Percentiles rank a stretch among this genome's conserved stretches.
phyloP scores from a whole-genome alignment of 805 yeast genomes.

The Hanseniaspora vineae region DNA sequence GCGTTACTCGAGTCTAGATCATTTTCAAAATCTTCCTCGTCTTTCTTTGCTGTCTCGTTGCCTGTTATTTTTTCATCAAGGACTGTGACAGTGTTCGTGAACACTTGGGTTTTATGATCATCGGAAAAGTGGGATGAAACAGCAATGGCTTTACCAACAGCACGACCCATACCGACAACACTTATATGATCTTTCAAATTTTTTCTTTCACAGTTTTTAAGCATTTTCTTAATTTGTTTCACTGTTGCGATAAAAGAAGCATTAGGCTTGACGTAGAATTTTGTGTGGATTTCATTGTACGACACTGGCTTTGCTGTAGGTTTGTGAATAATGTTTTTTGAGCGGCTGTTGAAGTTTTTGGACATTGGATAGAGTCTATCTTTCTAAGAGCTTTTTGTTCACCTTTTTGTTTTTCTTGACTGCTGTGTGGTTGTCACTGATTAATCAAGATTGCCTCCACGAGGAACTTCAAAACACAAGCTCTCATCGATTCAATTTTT shows the following conservation, averaged over 20 bases:
- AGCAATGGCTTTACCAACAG: slow-evolving; percentile 50
- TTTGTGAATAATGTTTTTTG: slow-evolving; percentile 9
- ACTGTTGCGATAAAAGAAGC: slow-evolving; percentile 68
- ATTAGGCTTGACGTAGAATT: slow-evolving; percentile 43
- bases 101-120: slow-evolving; percentile 41
- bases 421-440: no score
- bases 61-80: slow-evolving; percentile 47
- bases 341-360: neutral
- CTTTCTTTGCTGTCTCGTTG: slow-evolving; percentile 19
- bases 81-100: slow-evolving; percentile 54
- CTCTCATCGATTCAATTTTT: no score
- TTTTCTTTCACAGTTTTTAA: slow-evolving; percentile 34
- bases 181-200: slow-evolving; percentile 35
- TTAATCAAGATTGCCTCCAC: no score
- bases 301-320: slow-evolving; percentile 22
- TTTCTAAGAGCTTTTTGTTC: no score
- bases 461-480: no score
- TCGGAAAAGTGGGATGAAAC: slow-evolving; percentile 48
- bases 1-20: slow-evolving; percentile 18
- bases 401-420: no score
- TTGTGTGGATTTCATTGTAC: slow-evolving; percentile 33
- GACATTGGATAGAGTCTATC: neutral
- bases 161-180: slow-evolving; percentile 65
- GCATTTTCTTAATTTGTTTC: slow-evolving; percentile 44
- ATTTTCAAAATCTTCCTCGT: slow-evolving; percentile 12